phyloP scores from a whole-genome alignment of 768 basidiomycete genomes.

The Lactarius vividus region DNA sequence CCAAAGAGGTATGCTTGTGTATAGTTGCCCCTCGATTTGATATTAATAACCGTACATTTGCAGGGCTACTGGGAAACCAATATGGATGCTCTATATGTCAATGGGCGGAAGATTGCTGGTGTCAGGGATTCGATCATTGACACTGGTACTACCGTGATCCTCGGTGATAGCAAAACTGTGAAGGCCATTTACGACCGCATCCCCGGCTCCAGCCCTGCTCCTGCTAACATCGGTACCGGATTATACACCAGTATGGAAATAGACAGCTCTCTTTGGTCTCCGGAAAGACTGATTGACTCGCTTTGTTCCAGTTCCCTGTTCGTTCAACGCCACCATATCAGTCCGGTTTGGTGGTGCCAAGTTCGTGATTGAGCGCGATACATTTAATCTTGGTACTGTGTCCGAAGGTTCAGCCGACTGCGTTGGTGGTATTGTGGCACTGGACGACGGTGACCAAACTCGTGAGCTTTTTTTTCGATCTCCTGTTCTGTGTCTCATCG shows the following conservation, averaged over 20 bases:
- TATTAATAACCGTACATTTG: background rate
- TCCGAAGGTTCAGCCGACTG: conserved; percentile 24
- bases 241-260: conserved; percentile 1
- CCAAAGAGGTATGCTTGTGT: conserved; percentile 1
- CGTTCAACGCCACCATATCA: conserved; percentile 25
- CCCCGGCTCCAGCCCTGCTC: conserved; percentile 6
- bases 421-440: conserved; percentile 23
- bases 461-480: background rate
- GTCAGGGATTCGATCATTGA: conserved; percentile 25
- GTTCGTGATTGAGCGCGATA: conserved; percentile 30
- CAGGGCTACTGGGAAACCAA: conserved; percentile 28
- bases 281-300: background rate
- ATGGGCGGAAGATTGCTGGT: background rate
- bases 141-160: conserved; percentile 28
- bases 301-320: conserved; percentile 28
- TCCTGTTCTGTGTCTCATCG: background rate
- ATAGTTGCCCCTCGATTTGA: background rate
- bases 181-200: conserved; percentile 12
- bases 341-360: conserved; percentile 34
- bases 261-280: background rate
- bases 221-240: background rate
- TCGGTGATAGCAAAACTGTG: conserved; percentile 22
- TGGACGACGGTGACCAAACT: background rate
- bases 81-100: conserved; percentile 15
- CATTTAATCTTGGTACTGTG: conserved; percentile 33